Percentiles rank a stretch among this genome's conserved stretches.
Conservation (phyloP, 495 filamentous ascomycete species). For the Hypoxylon fuscum region DNA sequence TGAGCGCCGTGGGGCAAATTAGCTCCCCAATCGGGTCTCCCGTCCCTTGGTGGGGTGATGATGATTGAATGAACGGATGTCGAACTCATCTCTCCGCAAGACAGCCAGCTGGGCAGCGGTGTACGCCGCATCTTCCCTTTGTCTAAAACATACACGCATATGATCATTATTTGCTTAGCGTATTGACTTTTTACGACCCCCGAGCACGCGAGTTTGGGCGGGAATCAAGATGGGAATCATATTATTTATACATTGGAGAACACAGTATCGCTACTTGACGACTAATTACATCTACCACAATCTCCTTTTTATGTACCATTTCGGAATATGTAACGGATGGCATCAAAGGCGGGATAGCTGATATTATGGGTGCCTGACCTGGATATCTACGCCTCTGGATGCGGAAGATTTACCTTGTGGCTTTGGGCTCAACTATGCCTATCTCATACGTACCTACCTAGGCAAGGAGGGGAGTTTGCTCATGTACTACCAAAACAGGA, state of each 20-base stretch:
- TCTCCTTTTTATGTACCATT: not conserved
- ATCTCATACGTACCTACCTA: too few species aligned
- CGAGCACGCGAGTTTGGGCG: conserved; percentile 21
- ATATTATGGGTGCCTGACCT: too few species aligned
- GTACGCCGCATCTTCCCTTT: conserved; percentile 6
- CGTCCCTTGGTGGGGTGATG: conserved; percentile 55
- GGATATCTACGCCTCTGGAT: too few species aligned
- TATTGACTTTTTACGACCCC: conserved; percentile 20
- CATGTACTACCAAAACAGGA: too few species aligned
- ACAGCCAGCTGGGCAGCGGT: conserved; percentile 2
- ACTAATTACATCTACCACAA: conserved; percentile 21
- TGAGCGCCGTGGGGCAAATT: conserved; percentile 56
- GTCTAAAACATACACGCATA: conserved; percentile 20
- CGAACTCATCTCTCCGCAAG: not conserved
- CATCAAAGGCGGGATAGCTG: not conserved
- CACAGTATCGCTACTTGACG: conserved; percentile 34
- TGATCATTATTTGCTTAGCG: conserved; percentile 20
- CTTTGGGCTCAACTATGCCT: too few species aligned
- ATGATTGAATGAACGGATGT: conserved; percentile 40
- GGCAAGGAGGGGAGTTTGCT: too few species aligned
- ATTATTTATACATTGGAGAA: conserved; percentile 17
- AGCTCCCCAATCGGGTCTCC: conserved; percentile 47
- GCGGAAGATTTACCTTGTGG: too few species aligned
- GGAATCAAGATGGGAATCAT: conserved; percentile 18
- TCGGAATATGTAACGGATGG: not conserved